phyloP scores from a whole-genome alignment of 1,139 yeast species.

The Yamadazyma membranifaciens region DNA sequence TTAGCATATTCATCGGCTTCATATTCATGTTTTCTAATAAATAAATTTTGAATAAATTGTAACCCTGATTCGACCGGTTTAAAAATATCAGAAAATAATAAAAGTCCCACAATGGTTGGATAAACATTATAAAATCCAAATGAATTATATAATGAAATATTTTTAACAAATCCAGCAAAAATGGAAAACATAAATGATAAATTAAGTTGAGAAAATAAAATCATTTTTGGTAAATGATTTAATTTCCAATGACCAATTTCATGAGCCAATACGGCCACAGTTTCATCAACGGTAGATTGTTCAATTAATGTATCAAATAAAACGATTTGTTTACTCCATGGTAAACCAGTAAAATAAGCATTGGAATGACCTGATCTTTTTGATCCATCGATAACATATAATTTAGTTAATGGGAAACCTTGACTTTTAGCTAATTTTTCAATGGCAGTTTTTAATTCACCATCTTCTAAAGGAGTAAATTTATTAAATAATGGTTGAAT shows the following conservation, averaged over 20 bases:
- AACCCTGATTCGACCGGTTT: constrained; percentile 73
- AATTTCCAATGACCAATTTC: constrained; percentile 98
- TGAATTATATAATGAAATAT: constrained; percentile 69
- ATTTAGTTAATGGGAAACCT: constrained; percentile 79
- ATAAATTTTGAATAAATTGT: constrained; percentile 63
- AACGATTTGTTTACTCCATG: constrained; percentile 95
- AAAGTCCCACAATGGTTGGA: constrained; percentile 80
- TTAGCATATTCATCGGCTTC: constrained; percentile 90
- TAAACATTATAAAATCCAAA: constrained; percentile 68
- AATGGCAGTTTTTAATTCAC: constrained; percentile 79
- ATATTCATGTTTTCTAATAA: constrained; percentile 84
- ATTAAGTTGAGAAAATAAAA: constrained; percentile 63
- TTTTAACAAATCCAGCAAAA: constrained; percentile 77
- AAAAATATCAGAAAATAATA: constrained; percentile 70
- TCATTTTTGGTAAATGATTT: constrained; percentile 75
- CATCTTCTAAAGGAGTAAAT: constrained; percentile 85
- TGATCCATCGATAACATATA: constrained; percentile 91
- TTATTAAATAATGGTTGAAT: constrained; percentile 93
- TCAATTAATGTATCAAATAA: constrained; percentile 86
- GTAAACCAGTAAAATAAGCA: constrained; percentile 93
- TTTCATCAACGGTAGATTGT: constrained; percentile 72
- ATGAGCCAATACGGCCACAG: constrained; percentile 93
- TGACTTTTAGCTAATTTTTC: constrained; percentile 74
- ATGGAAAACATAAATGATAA: constrained; percentile 63
- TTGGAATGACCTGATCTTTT: constrained; percentile 94